A percentile compares a stretch with the other conserved stretches of the same genome.
phyloP scores from a whole-genome alignment of 2,329 filamentous ascomycete genomes.

The Hymenoscyphus occultus region DNA sequence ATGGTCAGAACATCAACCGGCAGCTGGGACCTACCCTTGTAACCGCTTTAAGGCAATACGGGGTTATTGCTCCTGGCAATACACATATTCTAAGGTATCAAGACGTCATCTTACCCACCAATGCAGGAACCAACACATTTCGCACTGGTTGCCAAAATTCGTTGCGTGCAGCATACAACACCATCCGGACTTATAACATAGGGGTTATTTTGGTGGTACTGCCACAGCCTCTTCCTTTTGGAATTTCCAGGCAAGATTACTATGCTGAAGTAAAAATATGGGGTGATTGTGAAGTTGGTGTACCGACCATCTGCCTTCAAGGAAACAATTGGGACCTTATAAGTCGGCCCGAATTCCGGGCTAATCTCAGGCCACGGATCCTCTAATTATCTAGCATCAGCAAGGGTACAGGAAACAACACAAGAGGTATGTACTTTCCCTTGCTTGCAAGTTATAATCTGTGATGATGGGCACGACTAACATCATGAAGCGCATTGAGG shows the following conservation, averaged over 20 bases:
- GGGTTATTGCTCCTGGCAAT: too few species aligned
- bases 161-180: too few species aligned
- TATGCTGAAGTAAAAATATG: conserved; percentile 18
- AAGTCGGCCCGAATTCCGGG: neutral
- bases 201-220: neutral
- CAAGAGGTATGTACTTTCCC: neutral
- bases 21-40: too few species aligned
- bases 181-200: too few species aligned
- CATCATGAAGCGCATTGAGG: conserved; percentile 39
- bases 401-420: conserved; percentile 56
- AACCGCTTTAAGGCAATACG: too few species aligned
- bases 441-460: too few species aligned
- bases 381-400: conserved; percentile 70
- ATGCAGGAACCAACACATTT: too few species aligned
- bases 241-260: neutral
- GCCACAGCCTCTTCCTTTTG: neutral
- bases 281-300: conserved; percentile 13
- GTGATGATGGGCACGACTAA: neutral
- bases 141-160: too few species aligned
- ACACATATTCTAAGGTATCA: too few species aligned
- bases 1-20: too few species aligned
- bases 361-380: conserved; percentile 7
- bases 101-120: too few species aligned
- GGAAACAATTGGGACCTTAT: neutral
- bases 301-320: neutral